A percentile compares a stretch with the other conserved stretches of the same genome.
Conservation (phyloP, 2,329 filamentous ascomycete genomes). For the Sclerotinia spermophila region DNA sequence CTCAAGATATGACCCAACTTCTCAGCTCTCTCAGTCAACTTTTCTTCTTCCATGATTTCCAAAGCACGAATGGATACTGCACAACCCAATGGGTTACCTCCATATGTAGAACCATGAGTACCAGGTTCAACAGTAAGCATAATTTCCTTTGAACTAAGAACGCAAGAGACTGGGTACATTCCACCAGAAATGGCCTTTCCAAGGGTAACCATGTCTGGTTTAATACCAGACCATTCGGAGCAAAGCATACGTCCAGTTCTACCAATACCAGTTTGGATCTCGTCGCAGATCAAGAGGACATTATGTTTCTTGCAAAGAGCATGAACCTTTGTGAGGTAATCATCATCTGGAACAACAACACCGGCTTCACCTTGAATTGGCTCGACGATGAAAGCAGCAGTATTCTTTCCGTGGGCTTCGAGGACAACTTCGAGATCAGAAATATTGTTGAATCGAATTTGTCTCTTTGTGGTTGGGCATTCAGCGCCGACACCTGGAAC, state of each 20-base stretch:
- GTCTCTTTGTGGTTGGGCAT: conserved; percentile 70
- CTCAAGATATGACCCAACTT: conserved; percentile 79
- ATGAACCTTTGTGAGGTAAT: conserved; percentile 77
- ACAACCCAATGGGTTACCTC: conserved; percentile 92
- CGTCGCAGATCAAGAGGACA: conserved; percentile 92
- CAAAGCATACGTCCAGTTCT: conserved; percentile 92
- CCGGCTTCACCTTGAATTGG: conserved; percentile 97
- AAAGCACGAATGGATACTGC: conserved; percentile 93
- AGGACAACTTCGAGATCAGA: conserved; percentile 75
- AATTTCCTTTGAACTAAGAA: conserved; percentile 81
- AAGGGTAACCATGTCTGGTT: conserved; percentile 89
- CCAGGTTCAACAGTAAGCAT: conserved; percentile 96
- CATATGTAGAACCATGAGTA: conserved; percentile 97
- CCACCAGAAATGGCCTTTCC: conserved; percentile 98
- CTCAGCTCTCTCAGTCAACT: conserved; percentile 80
- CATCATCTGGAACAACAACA: conserved; percentile 88
- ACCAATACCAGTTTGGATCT: conserved; percentile 97
- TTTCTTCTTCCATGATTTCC: conserved; percentile 89
- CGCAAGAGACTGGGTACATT: conserved; percentile 97
- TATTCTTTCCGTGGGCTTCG: conserved; percentile 75
- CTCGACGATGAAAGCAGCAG: conserved; percentile 90
- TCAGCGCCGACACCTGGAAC: conserved; percentile 80
- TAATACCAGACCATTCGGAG: conserved; percentile 91
- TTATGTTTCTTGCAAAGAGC: conserved; percentile 93
- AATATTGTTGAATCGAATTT: conserved; percentile 84